Evolutionary conservation across 257 asterid genomes (phyloP), one percentile per base, ranked within the genome.

Genomic region (Fraxinus americana): DNA sequence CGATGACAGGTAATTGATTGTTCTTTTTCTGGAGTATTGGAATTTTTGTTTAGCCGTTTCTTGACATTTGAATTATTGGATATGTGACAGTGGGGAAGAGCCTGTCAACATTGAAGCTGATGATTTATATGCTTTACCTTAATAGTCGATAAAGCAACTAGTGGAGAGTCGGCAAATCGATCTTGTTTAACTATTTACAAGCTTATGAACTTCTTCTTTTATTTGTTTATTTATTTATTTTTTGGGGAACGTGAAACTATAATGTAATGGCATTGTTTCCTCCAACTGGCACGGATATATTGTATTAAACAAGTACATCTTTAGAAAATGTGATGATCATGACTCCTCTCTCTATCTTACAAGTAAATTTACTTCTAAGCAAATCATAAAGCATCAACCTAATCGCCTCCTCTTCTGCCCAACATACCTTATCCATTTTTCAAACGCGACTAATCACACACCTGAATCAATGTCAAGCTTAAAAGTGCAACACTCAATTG

Each of bases 91-190:
- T n/a, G 93, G 85, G 68, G 95, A 91, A 79, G 99, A 91, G 67
- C 90, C 92, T 69, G 83, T 90, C 23, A 88, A 83, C 86, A 91
- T 92, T 68, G 97, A 92, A 86, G 98, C 96, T 7, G 90, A 89
- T 77, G 96, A 92, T 85, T 73, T 94, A 30, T 91, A 91, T 78
- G 98, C 96, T 73, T 75, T 94, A 73, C 94, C 94, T 36, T 94
- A 91, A 86, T 88, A 91, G 85, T 89, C 96, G 32, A 85, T 94
- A 74, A 94, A 92, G 85, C 92, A 92, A 35, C 97, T 92, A 2
- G 96, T 92, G 41, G 96, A 91, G 86, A 89, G 86, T 50, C 92
- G 91, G 34, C 94, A 94, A 81, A 91, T 92, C 7, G 97, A 91
- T 86, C 90, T 92, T 3, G 99, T 92, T 65, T 94, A 87, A 91